phyloP scores from a whole-genome alignment of 441 rosid species.

The Pelargonium citronellum region DNA sequence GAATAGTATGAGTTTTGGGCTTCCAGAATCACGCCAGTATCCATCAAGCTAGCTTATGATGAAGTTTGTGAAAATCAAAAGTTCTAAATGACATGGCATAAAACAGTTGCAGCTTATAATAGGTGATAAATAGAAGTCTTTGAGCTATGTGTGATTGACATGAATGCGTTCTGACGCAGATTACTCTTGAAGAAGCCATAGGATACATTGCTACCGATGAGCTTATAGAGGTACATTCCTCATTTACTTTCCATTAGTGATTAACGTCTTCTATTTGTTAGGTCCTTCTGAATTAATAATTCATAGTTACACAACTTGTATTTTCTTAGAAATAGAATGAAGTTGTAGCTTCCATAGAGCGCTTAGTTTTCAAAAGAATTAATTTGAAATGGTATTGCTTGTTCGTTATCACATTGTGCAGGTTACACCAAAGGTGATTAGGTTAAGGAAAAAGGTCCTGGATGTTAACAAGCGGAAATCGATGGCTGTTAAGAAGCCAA shows the following conservation, averaged over 20 bases:
- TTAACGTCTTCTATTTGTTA: background rate
- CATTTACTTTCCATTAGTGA: background rate
- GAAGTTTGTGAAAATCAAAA: background rate
- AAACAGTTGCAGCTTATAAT: background rate
- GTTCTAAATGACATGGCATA: background rate
- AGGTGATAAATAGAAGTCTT: background rate
- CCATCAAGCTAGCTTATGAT: background rate
- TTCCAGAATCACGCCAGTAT: background rate
- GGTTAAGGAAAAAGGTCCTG: conserved; percentile 74
- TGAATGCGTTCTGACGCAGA: conserved; percentile 40
- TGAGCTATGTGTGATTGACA: background rate
- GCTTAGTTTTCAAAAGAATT: background rate
- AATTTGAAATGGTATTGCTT: background rate
- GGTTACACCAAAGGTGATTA: conserved; percentile 88
- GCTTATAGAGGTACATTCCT: conserved; percentile 68
- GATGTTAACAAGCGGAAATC: conserved; percentile 88
- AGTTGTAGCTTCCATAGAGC: background rate
- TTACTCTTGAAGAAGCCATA: conserved; percentile 95
- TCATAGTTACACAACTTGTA: background rate
- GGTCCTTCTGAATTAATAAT: background rate
- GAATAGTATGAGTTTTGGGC: background rate
- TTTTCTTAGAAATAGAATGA: background rate
- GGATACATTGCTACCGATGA: conserved; percentile 94
- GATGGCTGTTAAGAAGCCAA: conserved; percentile 61
- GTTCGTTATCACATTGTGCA: conserved; percentile 17